Evolutionary conservation across 257 asterid genomes (phyloP).

Genomic region (Solanum pennellii): DNA sequence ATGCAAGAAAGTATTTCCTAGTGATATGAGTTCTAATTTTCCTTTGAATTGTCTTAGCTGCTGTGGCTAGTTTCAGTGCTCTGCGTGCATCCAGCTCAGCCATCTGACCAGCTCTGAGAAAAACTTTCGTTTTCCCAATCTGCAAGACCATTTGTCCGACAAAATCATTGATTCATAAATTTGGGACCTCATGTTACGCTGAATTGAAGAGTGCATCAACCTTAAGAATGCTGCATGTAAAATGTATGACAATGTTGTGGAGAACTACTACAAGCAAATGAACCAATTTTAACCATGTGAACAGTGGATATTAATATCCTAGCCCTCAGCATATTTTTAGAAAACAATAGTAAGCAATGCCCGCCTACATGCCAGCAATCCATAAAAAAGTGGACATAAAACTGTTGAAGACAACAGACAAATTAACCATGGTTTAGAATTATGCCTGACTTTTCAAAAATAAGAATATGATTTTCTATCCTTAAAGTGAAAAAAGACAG

Average conservation of each 20-base stretch:
- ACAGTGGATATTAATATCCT: neutral
- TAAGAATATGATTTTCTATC: neutral
- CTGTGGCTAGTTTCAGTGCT: conserved; percentile 74
- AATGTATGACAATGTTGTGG: neutral
- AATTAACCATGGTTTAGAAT: neutral
- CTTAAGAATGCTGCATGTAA: neutral
- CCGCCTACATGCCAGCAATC: neutral
- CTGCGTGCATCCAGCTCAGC: conserved; percentile 95
- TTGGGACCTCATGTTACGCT: neutral
- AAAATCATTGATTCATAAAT: neutral
- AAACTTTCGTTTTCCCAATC: conserved; percentile 92
- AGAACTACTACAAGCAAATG: neutral
- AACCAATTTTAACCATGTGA: neutral
- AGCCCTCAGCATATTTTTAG: neutral
- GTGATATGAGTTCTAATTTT: conserved; percentile 70
- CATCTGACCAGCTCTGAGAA: conserved; percentile 98
- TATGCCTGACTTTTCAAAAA: neutral
- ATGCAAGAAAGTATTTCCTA: conserved; percentile 64
- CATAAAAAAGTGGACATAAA: neutral
- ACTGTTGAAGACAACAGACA: neutral
- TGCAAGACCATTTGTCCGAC: conserved; percentile 18
- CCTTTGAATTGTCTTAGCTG: conserved; percentile 87
- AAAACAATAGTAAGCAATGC: neutral
- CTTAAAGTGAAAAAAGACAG: neutral
- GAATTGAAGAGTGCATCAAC: neutral